Evolutionary conservation across 2,329 filamentous ascomycete species (phyloP), one percentile per base, ranked within the genome.

Genomic region (Pseudogymnoascus sp.): DNA sequence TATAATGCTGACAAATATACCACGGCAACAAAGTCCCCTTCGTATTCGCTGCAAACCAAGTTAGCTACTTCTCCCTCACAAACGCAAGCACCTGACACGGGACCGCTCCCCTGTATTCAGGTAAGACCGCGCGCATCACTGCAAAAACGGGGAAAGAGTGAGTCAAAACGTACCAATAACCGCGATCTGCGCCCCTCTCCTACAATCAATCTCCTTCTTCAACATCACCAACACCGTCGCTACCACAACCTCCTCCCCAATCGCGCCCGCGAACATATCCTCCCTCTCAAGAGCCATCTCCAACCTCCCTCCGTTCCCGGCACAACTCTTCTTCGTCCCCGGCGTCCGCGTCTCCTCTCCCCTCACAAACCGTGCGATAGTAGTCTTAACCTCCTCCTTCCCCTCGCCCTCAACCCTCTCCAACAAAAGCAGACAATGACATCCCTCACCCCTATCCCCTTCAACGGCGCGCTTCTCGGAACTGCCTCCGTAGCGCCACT

Each of bases 201-300:
- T 10, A 1, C 47, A 3, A 71, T 88, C 85, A 60, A 85, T 75
- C 77, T 88, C 86, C 73, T 82, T 84, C 79, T 88, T 87, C 67
- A 88, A 71, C 84, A 88, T 85, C 14, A 80, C 72, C 63, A 88
- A 67, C 64, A 80, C 84, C 14, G 81, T 85, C 47, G 80, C 78
- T 16, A 87, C 77, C 7, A 82, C 76, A 16, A 86, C 65, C n/a
- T 78, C 74, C 68, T 83, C 76, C n/a, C 74, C 75, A 64, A 81
- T 71, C 69, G 82, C 72, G 16, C 67, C 64, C 28, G 60, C 8
- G 38, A 74, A 72, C 59, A 69, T 68, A 2, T 62, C 67, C 47
- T 75, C 77, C 4, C 62, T 35, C 4, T 70, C 74, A 66, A 79
- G 65, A 64, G 80, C 79, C 63, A 80, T 65, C 70, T 76, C 73